A percentile compares a stretch with the other conserved stretches of the same genome.
phyloP scores from a whole-genome alignment of 129 eudicot species.

The Saposhnikovia divaricata region DNA sequence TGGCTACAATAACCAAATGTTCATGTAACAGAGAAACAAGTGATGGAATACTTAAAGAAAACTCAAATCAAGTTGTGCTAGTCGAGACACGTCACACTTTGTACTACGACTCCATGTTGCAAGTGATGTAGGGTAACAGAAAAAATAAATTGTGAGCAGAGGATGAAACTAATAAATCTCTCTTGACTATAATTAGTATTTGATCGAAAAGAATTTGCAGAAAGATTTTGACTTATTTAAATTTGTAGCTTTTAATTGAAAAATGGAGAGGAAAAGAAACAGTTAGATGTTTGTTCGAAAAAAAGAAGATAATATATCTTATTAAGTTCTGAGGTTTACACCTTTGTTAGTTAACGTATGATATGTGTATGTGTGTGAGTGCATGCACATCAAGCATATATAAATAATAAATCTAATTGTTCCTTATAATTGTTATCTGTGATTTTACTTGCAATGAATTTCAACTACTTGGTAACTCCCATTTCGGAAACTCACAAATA shows the following conservation, averaged over 20 bases:
- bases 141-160: too few species aligned
- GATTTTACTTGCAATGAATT: background rate
- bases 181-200: background rate
- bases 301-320: background rate
- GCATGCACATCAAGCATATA: background rate
- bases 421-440: background rate
- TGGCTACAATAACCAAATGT: background rate
- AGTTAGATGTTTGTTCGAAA: background rate
- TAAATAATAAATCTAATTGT: background rate
- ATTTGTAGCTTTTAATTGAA: background rate
- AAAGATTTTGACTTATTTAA: background rate
- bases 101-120: background rate
- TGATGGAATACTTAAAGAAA: too few species aligned
- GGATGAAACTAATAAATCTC: background rate
- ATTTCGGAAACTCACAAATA: constrained; percentile 13
- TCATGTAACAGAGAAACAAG: background rate
- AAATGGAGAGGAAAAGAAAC: background rate
- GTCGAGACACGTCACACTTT: background rate
- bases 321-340: background rate
- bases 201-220: background rate
- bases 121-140: background rate
- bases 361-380: background rate
- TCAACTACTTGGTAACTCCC: background rate
- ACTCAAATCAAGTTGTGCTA: background rate
- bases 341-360: background rate